These are phyloP conservation scores for Agaricus subrufescens DNA, from an alignment of 768 basidiomycete genomes.

Conservation along the genomic window DNA sequence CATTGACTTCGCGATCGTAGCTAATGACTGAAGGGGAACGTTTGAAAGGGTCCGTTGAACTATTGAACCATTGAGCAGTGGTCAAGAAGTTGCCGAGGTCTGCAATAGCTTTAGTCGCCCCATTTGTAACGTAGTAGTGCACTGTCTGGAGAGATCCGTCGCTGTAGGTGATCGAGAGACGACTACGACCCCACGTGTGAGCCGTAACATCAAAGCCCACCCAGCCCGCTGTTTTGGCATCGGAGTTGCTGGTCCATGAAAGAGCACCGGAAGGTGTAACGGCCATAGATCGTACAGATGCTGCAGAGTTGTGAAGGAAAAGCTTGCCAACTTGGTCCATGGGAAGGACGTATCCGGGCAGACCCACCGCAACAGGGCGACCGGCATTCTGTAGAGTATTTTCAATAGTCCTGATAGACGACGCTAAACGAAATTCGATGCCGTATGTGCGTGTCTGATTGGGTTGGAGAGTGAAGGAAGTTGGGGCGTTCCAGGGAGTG, in stretches of 20 bases:
- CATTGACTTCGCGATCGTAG: constrained; percentile 48
- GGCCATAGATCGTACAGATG: constrained; percentile 34
- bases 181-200: constrained; percentile 42
- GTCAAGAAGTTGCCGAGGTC: constrained; percentile 52
- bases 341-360: constrained; percentile 51
- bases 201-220: constrained; percentile 43
- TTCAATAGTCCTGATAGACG: constrained; percentile 48
- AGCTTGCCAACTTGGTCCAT: constrained; percentile 45
- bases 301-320: constrained; percentile 40
- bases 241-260: constrained; percentile 38
- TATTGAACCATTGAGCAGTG: constrained; percentile 49
- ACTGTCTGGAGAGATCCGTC: constrained; percentile 51
- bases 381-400: constrained; percentile 32
- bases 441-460: constrained; percentile 49
- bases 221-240: constrained; percentile 37
- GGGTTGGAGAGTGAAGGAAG: constrained; percentile 40
- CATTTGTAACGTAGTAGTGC: constrained; percentile 47
- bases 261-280: constrained; percentile 44
- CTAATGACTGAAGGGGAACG: constrained; percentile 50
- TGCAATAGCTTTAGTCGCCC: constrained; percentile 38
- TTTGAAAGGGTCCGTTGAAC: constrained; percentile 44
- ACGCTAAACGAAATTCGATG: constrained; percentile 43
- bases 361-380: constrained; percentile 45
- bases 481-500: constrained; percentile 51
- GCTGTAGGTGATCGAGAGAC: constrained; percentile 43